Percentiles rank a stretch among this genome's conserved stretches.
Evolutionary conservation across 2,329 filamentous ascomycete species (phyloP).

Genomic region (Botrytis galanthina): DNA sequence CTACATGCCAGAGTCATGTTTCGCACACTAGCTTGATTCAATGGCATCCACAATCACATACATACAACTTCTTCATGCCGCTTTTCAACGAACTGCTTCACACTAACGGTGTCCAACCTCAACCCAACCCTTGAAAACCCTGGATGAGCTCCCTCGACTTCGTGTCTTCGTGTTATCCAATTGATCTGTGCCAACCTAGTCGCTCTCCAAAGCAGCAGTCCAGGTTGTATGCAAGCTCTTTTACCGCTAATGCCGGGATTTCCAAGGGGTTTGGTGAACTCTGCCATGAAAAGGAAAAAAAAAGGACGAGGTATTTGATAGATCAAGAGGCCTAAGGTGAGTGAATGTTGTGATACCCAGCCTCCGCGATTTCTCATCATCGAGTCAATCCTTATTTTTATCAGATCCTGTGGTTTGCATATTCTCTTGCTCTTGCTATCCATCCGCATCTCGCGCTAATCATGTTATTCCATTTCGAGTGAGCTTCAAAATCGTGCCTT

Average conservation of each 20-base stretch:
- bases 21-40: not conserved
- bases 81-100: constrained; percentile 1
- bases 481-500: constrained; percentile 15
- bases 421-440: constrained; percentile 16
- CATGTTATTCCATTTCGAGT: constrained; percentile 13
- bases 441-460: constrained; percentile 11
- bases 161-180: constrained; percentile 2
- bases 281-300: constrained; percentile 6
- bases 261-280: constrained; percentile 5
- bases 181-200: constrained; percentile 20
- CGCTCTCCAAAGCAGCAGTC: constrained; percentile 10
- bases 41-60: not conserved
- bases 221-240: constrained; percentile 7
- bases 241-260: constrained; percentile 10
- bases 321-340: constrained; percentile 13
- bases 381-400: constrained; percentile 4
- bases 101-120: not conserved
- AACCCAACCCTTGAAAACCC: not conserved
- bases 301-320: not conserved
- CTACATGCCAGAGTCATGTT: not conserved
- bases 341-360: constrained; percentile 21
- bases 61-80: not conserved
- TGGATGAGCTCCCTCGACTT: not conserved
- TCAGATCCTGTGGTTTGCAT: constrained; percentile 14
- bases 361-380: constrained; percentile 17